These are phyloP conservation scores for Syzygium syzygioides DNA, from an alignment of 441 rosid species.

Conservation along the genomic window DNA sequence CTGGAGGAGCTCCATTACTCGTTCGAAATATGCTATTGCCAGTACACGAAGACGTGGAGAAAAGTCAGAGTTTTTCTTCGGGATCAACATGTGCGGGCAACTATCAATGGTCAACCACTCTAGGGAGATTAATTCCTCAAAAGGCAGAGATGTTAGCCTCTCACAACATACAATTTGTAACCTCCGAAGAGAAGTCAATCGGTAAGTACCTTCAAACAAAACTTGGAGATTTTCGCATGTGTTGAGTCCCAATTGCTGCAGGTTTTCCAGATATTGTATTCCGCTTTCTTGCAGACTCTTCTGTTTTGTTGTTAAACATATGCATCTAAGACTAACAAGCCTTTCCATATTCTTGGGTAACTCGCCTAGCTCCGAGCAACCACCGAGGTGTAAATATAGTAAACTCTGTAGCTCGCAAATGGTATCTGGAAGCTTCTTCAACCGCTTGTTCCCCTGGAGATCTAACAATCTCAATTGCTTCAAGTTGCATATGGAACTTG, in stretches of 20 bases:
- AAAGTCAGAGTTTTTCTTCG: not conserved
- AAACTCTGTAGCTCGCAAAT: not conserved
- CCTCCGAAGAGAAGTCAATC: rapidly evolving
- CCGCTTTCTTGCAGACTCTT: not conserved
- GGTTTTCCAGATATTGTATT: not conserved
- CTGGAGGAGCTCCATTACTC: not conserved
- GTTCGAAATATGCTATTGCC: rapidly evolving
- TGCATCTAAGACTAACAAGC: rapidly evolving
- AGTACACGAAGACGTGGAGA: rapidly evolving
- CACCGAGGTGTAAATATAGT: rapidly evolving
- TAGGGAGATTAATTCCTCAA: not conserved
- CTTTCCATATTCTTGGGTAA: not conserved
- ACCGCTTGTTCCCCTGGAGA: rapidly evolving
- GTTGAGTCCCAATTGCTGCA: rapidly evolving
- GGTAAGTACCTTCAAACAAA: not conserved
- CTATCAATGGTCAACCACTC: rapidly evolving
- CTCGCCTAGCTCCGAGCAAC: not conserved
- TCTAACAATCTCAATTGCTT: not conserved
- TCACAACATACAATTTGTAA: not conserved
- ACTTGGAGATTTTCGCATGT: not conserved
- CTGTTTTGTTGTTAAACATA: rapidly evolving
- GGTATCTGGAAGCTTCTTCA: not conserved
- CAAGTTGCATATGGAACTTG: not conserved
- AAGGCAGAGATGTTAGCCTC: not conserved
- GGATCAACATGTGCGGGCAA: not conserved